Evolutionary conservation across 1,284 basidiomycete species (phyloP), one percentile per base, ranked within the genome.

Genomic region (Neonothopanus nambi): DNA sequence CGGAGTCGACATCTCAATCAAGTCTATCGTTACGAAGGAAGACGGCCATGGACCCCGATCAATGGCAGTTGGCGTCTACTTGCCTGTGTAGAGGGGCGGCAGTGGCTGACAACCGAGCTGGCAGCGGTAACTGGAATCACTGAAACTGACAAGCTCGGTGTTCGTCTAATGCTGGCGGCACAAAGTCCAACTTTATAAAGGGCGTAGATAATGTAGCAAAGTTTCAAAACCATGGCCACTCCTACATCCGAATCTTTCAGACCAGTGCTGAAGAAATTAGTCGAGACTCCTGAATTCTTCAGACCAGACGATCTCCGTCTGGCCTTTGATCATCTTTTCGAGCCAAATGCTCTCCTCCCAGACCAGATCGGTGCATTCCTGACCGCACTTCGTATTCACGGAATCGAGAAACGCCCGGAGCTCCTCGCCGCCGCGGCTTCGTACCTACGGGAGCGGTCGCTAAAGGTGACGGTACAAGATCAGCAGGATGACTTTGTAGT

Each of bases 341-440:
- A 80, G 0, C 82, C 85, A 2, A 78, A 84, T 52, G 71, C 74
- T 39, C 75, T 84, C 3, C 78, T 79, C 8, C 84, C 86, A 2
- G 78, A 82, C 0, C 90, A 95, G 66, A 82, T 92, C 46, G 91
- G 92, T 20, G 85, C 92, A 0, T 93, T 95, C 68, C 73, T 95
- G 41, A 87, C 90, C 0, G 91, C 91, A 4, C 72, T 92, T 49
- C 91, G 93, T 59, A 75, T 93, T 53, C 82, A 88, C 47, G 82
- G 84, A 26, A 73, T 93, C 24, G 93, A 95, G 58, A 69, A 81
- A 26, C 74, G 83, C n/a, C 81, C 90, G 15, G 87, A 90, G 36
- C 83, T 84, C 24, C 80, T 95, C 38, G 84, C 85, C 1, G 87
- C 86, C 0, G 92, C 91, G 11, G 92, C 93, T 1, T 70, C 81